Evolutionary conservation across 768 basidiomycete genomes (phyloP), one percentile per base, ranked within the genome.

Genomic region (Leccinum pellstonianum): DNA sequence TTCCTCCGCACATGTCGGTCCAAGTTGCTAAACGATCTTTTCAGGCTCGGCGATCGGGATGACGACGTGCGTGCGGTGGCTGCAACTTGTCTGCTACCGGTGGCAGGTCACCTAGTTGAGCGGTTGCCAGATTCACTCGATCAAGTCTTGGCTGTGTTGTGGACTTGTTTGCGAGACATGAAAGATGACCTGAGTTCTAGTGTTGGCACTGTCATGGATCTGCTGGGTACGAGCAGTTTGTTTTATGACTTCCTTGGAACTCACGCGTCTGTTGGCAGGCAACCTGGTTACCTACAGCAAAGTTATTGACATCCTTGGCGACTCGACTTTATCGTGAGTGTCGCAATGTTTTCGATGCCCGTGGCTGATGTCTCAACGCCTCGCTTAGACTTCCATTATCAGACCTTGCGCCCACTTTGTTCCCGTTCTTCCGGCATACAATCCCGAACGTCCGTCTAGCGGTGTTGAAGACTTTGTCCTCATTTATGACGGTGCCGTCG

Each of bases 31-130:
- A 75, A 46, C 49, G 29, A 61, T 56, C 29, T 27, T n/a, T 17
- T 33, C 69, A 95, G 95, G 14, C 83, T 99, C 23, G 81, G 87
- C 19, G 97, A 98, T 69, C 80, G 81, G 3, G 97, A 98, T 66
- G 97, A 99, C 66, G 97, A 99, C 71, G 97, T 99, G 51, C 89
- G 95, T 43, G 89, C 93, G 1, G 95, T 97, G 0, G 95, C 95
- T 1, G 96, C 97, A 12, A 86, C 91, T 1, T 96, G 95, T 68
- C 76, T 99, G 41, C 76, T 92, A 5, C 97, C 97, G 2, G 86
- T 99, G n/a, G 87, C 92, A 0, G 80, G 81, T 2, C 86, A 88
- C 61, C 82, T 99, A 35, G 93, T 97, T 4, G 77, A 84, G 27
- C 83, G 85, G 61, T 75, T 98, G 8, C 85, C 87, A 9, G 84